Evolutionary conservation across 208 protist genomes (phyloP), one percentile per base, ranked within the genome.

Genomic region (Wallacemonas sp.): DNA sequence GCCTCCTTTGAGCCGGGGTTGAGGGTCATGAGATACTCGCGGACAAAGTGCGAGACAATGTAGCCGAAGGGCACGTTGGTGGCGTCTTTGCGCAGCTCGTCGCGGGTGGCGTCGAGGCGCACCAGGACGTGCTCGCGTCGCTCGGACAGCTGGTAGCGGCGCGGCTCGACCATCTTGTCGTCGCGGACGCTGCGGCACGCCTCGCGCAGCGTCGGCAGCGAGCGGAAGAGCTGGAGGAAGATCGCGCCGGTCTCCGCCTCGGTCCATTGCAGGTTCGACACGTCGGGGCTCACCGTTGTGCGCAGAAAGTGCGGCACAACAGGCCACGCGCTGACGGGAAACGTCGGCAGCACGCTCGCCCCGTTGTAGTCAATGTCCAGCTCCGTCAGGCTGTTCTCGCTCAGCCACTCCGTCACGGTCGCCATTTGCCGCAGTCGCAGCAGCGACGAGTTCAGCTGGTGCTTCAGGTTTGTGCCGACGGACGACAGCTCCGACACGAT

Each of bases 231-330:
- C 33, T 81, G 72, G 32, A 78, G 61, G 5, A 90, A 39, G 23
- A 93, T 38, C 43, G 68, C 69, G 16, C 65, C 73, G 2, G 75
- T 57, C 30, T 86, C 71, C 11, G 62, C 34, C 39, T 74, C 76
- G 9, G 72, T 75, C 84, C 87, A 93, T 36, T 62, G 62, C 54
- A 83, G 70, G 70, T 93, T 93, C n/a, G 68, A 61, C 66, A 90
- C 79, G 66, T 83, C 70, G 2, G 83, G 68, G 19, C 52, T 52
- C 57, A 86, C 38, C 39, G 67, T 44, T 2, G 87, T 90, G 74
- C 87, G 87, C 27, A 93, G 66, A 38, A 93, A 93, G 71, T 90
- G 84, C 17, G 83, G 87, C 58, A 88, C 81, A 24, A 36, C 61
- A 2, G 67, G 47, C 87, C 87, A 93, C 46, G 52, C 21, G 5